Evolutionary conservation across 2,329 filamentous ascomycete genomes (phyloP), one percentile per base, ranked within the genome.

Genomic region (Chrysosporium queenslandicum): DNA sequence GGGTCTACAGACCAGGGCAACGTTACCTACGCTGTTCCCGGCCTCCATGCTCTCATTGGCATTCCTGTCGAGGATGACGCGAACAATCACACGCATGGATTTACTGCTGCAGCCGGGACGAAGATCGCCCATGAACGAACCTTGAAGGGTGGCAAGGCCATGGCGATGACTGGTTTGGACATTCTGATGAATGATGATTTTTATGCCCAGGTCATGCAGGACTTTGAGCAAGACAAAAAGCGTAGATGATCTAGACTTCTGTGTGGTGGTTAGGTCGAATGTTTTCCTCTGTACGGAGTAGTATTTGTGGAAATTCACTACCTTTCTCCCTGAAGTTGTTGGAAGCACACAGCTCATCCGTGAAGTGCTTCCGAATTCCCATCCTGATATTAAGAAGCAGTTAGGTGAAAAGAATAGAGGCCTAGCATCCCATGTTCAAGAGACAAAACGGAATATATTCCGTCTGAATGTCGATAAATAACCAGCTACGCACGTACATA

Each of bases 11-110:
- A 52, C 25, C 53, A 52, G 21, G 43, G 48, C 36, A 55, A 55
- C 21, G 37, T 52, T 3, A 67, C 67, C 1, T 68, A 74, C 40
- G 56, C 63, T 2, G 61, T 73, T 9, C 73, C 72, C 3, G 65
- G 64, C 36, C 72, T 76, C 52, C 73, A 75, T 58, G 70, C 69
- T 6, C 66, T 64, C 1, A 75, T 76, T 53, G 62, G 61, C 4
- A 71, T 76, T 30, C 65, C 70, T 1, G 63, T 68, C 2, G 58
- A 64, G 1, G 64, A 66, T 32, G 66, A 23, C 9, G 42, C 43
- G 16, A 48, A 52, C 30, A 40, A 40, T 16, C 53, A 55, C 23
- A 52, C 36, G 9, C 48, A 32, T 39, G 42, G 41, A 16, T 55
- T 55, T 32, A 39, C 42, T 12, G 48, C 29, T 12, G 53, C 53